Evolutionary conservation across 148 eudicot species (phyloP).

Genomic region (Spergularia marina): DNA sequence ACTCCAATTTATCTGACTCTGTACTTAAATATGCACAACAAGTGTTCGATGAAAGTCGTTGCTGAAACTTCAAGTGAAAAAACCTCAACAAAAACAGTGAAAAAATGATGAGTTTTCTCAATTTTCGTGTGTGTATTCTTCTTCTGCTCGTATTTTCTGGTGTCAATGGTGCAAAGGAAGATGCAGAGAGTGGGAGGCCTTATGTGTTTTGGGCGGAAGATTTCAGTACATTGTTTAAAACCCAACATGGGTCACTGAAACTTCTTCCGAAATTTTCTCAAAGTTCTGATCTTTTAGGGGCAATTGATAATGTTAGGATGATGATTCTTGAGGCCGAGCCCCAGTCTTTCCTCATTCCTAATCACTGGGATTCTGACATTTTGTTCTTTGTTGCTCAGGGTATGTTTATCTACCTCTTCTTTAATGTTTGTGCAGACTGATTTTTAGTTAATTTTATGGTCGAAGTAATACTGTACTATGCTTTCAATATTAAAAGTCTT

Average conservation of each 20-base stretch:
- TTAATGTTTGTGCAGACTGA: background rate
- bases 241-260: constrained; percentile 45
- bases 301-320: constrained; percentile 64
- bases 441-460: too few relatives aligned
- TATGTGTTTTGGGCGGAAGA: constrained; percentile 61
- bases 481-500: too few relatives aligned
- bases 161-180: background rate
- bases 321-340: constrained; percentile 61
- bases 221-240: constrained; percentile 31
- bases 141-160: constrained; percentile 14
- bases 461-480: too few relatives aligned
- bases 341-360: constrained; percentile 61
- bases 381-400: constrained; percentile 65
- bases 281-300: constrained; percentile 55
- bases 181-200: constrained; percentile 33
- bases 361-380: constrained; percentile 65
- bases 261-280: constrained; percentile 53
- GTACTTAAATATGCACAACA: constrained; percentile 1
- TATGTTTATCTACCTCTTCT: background rate
- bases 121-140: background rate
- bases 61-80: background rate
- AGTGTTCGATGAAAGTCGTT: constrained; percentile 22
- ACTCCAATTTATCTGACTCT: too few relatives aligned
- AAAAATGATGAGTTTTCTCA: constrained; percentile 8
- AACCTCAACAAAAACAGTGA: background rate